These are phyloP conservation scores for Penicillium decumbens DNA, from an alignment of 2,329 filamentous ascomycete genomes.

Conservation along the genomic window DNA sequence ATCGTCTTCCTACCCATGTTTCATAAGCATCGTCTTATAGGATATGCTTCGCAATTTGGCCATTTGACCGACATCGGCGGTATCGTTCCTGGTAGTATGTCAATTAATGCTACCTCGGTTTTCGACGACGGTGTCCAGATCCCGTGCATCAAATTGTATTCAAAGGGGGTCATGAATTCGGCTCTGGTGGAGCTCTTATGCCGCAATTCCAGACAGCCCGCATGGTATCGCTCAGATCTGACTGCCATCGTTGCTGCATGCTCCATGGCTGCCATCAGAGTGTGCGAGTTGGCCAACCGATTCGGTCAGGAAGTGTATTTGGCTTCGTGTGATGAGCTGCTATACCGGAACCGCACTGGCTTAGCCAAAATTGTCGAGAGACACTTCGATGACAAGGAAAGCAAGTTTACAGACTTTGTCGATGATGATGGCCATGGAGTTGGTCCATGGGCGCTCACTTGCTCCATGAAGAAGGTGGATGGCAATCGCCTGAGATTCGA, in stretches of 20 bases:
- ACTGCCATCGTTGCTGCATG: conserved; percentile 47
- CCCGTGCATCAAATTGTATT: conserved; percentile 47
- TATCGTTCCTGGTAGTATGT: conserved; percentile 50
- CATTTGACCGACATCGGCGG: conserved; percentile 47
- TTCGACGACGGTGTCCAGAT: conserved; percentile 51
- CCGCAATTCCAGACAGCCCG: conserved; percentile 47
- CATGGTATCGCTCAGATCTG: conserved; percentile 49
- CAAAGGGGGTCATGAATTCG: conserved; percentile 42
- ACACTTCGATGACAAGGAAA: conserved; percentile 42
- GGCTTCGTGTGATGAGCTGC: conserved; percentile 44
- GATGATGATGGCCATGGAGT: conserved; percentile 47
- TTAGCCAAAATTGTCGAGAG: conserved; percentile 46
- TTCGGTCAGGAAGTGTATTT: conserved; percentile 46
- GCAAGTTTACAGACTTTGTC: conserved; percentile 48
- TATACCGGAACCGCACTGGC: conserved; percentile 43
- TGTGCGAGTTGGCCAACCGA: conserved; percentile 45
- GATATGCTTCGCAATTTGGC: conserved; percentile 50
- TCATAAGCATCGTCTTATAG: conserved; percentile 43
- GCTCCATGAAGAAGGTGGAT: conserved; percentile 44
- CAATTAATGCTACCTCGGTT: conserved; percentile 46
- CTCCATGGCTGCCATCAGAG: conserved; percentile 42
- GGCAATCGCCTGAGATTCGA: conserved; percentile 46
- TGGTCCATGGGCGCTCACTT: conserved; percentile 47
- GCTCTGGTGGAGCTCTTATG: conserved; percentile 46
- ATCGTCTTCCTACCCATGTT: conserved; percentile 50